phyloP scores from a whole-genome alignment of 148 eudicot species.

The Diospyros kaki region DNA sequence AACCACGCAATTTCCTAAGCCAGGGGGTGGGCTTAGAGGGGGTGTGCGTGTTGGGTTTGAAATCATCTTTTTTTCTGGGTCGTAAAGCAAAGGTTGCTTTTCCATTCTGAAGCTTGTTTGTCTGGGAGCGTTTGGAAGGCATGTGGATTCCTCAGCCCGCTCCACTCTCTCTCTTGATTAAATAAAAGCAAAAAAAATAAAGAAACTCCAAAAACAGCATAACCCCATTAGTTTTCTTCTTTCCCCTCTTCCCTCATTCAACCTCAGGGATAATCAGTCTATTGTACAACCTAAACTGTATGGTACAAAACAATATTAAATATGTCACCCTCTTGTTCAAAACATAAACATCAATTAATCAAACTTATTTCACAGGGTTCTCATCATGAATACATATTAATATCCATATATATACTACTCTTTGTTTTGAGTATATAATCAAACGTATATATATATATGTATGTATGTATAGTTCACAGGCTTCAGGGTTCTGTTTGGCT shows the following conservation, averaged over 20 bases:
- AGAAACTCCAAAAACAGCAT: neutral
- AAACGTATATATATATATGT: too few relatives aligned
- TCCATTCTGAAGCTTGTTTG: constrained; percentile 36
- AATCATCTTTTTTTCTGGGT: constrained; percentile 29
- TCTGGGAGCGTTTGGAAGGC: constrained; percentile 39
- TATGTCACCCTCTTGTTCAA: neutral
- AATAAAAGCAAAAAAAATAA: neutral
- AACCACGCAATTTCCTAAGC: constrained; percentile 20
- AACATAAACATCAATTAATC: neutral
- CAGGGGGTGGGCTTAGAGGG: neutral
- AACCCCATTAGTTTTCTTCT: neutral
- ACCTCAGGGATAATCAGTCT: too few relatives aligned
- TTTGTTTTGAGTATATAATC: too few relatives aligned
- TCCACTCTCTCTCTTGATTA: neutral
- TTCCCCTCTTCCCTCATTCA: neutral
- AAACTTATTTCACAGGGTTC: neutral
- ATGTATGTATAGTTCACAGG: too few relatives aligned
- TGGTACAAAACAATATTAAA: neutral
- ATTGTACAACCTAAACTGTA: too few relatives aligned
- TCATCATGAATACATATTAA: neutral
- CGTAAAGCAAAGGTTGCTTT: constrained; percentile 40
- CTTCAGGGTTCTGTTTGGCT: too few relatives aligned
- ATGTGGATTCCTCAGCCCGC: constrained; percentile 31
- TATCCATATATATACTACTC: too few relatives aligned
- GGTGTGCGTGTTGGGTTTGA: constrained; percentile 18